Evolutionary conservation across 306 rosid genomes (phyloP), one percentile per base, ranked within the genome.

Genomic region (Acacia melanoxylon): DNA sequence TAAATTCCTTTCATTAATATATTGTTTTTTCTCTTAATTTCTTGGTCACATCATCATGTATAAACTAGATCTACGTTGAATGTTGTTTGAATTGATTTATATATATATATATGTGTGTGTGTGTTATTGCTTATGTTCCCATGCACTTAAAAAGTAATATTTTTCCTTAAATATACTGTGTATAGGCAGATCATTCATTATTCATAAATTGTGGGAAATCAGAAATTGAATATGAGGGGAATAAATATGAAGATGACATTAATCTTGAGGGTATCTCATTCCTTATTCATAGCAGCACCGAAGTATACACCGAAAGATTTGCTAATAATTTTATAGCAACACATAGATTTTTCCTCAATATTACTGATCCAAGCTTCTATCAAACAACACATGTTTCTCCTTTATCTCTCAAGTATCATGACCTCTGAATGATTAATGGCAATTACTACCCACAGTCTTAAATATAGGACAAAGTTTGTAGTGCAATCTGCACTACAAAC

Each of bases 391-490:
- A 25, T 3, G 0, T 54, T 19, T 19, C 25, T 12, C 7, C 25
- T 6, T 6, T 83, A n/a, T 91, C 96, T 29, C 98, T 93, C 1
- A 88, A 78, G 80, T 93, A 91, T 78, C 90, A 86, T 78, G 98
- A 91, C 62, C 81, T 91, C 80, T 93, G 97, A 76, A 72, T 94
- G 88, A 59, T 42, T 35, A 78, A 86, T 61, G 97, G 98, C 0
- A 88, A 89, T 68, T 94, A 94, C 74, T 27, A n/a, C n/a, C n/a
- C n/a, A n/a, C n/a, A n/a, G n/a, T n/a, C n/a, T n/a, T n/a, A n/a
- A n/a, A n/a, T n/a, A n/a, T n/a, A n/a, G n/a, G n/a, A n/a, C n/a
- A n/a, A n/a, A n/a, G n/a, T n/a, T n/a, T n/a, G n/a, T n/a, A n/a
- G n/a, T n/a, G n/a, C n/a, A n/a, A n/a, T n/a, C n/a, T n/a, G n/a